Evolutionary conservation across 73 alveolate genomes (phyloP).

Genomic region (Tetrahymena malaccensis): DNA sequence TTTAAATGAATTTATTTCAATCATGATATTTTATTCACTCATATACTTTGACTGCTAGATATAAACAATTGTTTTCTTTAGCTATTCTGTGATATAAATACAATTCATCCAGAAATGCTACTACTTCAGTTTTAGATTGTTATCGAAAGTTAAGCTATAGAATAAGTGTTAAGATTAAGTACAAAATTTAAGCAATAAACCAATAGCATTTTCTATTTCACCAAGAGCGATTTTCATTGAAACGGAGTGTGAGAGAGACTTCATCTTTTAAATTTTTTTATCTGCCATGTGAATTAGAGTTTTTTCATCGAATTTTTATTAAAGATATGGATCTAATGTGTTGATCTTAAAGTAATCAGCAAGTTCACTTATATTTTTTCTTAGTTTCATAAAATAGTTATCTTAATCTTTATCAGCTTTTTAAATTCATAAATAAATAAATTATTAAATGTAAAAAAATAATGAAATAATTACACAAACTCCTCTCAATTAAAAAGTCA

Average conservation of each 20-base stretch:
- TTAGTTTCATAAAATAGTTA: neutral
- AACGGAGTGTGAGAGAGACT: neutral
- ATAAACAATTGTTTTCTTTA: neutral
- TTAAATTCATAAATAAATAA: neutral
- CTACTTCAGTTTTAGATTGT: neutral
- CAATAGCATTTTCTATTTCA: neutral
- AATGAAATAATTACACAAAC: neutral
- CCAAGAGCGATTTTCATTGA: neutral
- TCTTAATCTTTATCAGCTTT: neutral
- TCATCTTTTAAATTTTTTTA: neutral
- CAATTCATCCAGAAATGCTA: neutral
- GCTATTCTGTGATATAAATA: neutral
- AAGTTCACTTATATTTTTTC: neutral
- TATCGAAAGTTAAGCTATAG: neutral
- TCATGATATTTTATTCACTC: neutral
- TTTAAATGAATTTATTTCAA: neutral
- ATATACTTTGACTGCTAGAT: neutral
- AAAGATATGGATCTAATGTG: neutral
- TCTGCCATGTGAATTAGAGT: neutral
- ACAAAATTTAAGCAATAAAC: neutral
- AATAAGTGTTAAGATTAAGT: neutral
- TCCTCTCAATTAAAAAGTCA: neutral
- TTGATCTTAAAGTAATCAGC: neutral
- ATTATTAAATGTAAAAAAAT: neutral
- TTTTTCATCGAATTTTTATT: neutral